Base-by-base conservation (phyloP, 2,329 filamentous ascomycete genomes). In the Pseudogymnoascus sp. region DNA sequence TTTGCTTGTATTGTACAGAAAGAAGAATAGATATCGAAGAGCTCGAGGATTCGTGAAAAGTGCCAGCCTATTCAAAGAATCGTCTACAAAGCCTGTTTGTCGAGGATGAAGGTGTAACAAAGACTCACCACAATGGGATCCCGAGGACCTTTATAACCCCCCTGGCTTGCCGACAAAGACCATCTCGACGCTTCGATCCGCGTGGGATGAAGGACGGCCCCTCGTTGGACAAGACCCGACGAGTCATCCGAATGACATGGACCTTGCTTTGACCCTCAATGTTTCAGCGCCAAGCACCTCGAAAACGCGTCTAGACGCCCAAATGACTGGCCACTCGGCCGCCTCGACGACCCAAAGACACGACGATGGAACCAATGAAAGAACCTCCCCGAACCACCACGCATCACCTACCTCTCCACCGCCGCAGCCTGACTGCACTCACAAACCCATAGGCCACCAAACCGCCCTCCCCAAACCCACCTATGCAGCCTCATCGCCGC, bases 41-140 rank as follows among this genome's bases (percentile, higher is more conserved):
- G 13, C 15, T 50, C 44, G 44, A 50, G 44, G 44, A 29, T 50
- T 50, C 44, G 44, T 50, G 44, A 50, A 50, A 29, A 50, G 44
- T 50, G 44, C 44, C 44, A 50, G 44, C 44, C 44, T 50, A 50
- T 26, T 50, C 44, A 50, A 50, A 29, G 44, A 50, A 50, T 50
- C 44, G 44, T 50, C 44, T 50, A 50, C 44, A 50, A 29, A 29
- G 44, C 44, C 44, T 50, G 44, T 29, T 29, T 33, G 44, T 50
- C 23, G 44, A 50, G 44, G 44, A 50, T 50, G 44, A 17, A 29
- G 23, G 15, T n/a, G 44, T 46, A 46, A 46, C 42, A 46, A 46
- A 46, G 42, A 46, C 42, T 44, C 40, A 44, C 40, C 19, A 44
- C 10, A 44, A 46, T 46, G 44, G 44, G 44, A 50, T 7, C 23